Conservation (phyloP, 352 stramenopile species). For the Globisporangium yorkense region DNA sequence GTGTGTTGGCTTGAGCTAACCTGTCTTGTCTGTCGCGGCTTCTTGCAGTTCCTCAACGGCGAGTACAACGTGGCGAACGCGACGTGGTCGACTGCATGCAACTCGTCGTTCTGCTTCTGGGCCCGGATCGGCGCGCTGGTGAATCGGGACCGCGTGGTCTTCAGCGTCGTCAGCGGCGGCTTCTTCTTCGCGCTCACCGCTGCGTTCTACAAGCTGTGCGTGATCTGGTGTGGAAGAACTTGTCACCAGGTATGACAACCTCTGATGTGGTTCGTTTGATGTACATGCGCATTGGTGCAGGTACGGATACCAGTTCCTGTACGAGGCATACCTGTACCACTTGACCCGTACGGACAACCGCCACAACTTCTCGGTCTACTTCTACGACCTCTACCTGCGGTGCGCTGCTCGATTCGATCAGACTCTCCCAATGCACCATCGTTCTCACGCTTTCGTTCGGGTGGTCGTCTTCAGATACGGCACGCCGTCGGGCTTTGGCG, state of each 20-base stretch:
- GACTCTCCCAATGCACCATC: not conserved
- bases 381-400: constrained; percentile 98
- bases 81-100: constrained; percentile 38
- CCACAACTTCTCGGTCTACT: constrained; percentile 99
- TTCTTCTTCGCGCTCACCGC: constrained; percentile 85
- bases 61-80: constrained; percentile 48
- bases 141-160: constrained; percentile 82
- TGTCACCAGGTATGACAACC: not conserved
- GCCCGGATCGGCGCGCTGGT: constrained; percentile 36
- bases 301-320: constrained; percentile 91
- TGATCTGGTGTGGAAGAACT: not conserved
- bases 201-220: constrained; percentile 83
- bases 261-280: not conserved
- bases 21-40: not conserved
- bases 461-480: constrained; percentile 50
- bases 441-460: not conserved
- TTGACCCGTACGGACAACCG: constrained; percentile 97
- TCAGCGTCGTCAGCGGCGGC: constrained; percentile 82
- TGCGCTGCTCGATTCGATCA: constrained; percentile 11
- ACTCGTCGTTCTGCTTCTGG: constrained; percentile 52
- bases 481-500: constrained; percentile 61
- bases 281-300: constrained; percentile 13
- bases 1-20: not conserved
- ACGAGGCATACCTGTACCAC: constrained; percentile 98
- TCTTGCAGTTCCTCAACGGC: constrained; percentile 57